Evolutionary conservation across 306 rosid species (phyloP), one percentile per base, ranked within the genome.

Genomic region (Quercus robur): DNA sequence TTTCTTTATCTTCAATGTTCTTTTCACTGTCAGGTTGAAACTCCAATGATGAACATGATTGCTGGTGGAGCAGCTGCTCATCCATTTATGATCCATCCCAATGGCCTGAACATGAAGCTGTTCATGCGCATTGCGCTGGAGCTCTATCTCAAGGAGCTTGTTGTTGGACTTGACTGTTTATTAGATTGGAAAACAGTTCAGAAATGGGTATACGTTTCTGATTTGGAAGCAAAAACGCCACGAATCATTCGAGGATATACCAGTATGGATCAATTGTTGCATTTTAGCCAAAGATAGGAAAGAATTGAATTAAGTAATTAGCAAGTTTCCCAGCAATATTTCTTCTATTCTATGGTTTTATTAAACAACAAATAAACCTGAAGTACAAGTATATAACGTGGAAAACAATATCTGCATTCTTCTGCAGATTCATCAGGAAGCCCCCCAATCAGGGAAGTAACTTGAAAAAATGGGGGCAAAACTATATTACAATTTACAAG

Each of bases 21-120:
- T 41, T 41, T 8, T 41, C 46, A 8, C 11, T 41, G 46, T 74
- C 77, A 95, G 98, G 99, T 95, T 77, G 99, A 95, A 89, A 93
- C 98, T 41, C 99, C 99, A 56, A 95, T 93, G 98, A 90, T 95
- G 99, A 95, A 91, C 84, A 93, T 93, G 97, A 93, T 95, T 85
- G 92, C 99, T 57, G 98, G 98, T 78, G 99, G 98, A 73, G 99
- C 98, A 71, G 97, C 97, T 38, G 98, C 99, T 23, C 93, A 92
- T 57, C 99, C 98, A 26, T 91, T 95, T 86, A 90, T 88, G 46
- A 41, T 41, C 46, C 46, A 8, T 41, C 46, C 2, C 46, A 41
- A 8, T 41, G 46, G 8, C 46, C 46, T 8, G 46, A 41, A 41
- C 46, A 8, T 41, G 46, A 41, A 41, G 11, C 46, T 41, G 46